phyloP scores from a whole-genome alignment of 2,329 filamentous ascomycete species.

The Massarina eburnea region DNA sequence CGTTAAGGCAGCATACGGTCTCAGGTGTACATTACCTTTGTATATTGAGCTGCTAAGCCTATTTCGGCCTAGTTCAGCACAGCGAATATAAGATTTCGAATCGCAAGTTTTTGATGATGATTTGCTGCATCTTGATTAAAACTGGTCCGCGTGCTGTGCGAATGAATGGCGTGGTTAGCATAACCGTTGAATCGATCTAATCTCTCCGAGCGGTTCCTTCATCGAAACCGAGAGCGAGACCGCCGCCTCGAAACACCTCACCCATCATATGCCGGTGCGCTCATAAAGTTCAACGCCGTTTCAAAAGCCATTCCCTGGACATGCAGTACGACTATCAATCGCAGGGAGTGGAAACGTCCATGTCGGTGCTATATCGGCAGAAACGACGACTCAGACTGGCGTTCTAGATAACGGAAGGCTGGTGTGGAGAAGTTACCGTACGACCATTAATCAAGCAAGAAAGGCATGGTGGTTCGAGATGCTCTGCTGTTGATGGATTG shows the following conservation, averaged over 20 bases:
- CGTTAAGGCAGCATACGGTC: conserved; percentile 45
- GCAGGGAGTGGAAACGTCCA: not conserved
- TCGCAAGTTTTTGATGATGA: conserved; percentile 1
- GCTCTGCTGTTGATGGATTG: no score
- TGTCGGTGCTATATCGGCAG: no score
- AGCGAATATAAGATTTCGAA: not conserved
- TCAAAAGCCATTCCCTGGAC: not conserved
- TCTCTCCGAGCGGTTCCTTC: no score
- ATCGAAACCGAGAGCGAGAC: no score
- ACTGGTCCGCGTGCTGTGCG: not conserved
- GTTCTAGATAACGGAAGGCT: no score
- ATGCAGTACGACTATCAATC: not conserved
- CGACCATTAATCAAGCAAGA: no score
- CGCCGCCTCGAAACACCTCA: no score
- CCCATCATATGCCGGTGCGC: not conserved
- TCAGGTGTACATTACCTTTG: conserved; percentile 22
- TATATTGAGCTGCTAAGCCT: conserved; percentile 13
- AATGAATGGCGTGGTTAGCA: no score
- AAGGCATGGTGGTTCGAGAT: no score
- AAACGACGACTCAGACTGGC: no score
- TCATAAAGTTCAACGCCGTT: not conserved
- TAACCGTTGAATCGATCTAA: no score
- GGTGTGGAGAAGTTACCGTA: no score
- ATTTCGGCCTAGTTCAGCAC: conserved; percentile 17
- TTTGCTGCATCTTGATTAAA: not conserved